Evolutionary conservation across 2,329 filamentous ascomycete genomes (phyloP).

Genomic region (Exutisphaerella laricina): DNA sequence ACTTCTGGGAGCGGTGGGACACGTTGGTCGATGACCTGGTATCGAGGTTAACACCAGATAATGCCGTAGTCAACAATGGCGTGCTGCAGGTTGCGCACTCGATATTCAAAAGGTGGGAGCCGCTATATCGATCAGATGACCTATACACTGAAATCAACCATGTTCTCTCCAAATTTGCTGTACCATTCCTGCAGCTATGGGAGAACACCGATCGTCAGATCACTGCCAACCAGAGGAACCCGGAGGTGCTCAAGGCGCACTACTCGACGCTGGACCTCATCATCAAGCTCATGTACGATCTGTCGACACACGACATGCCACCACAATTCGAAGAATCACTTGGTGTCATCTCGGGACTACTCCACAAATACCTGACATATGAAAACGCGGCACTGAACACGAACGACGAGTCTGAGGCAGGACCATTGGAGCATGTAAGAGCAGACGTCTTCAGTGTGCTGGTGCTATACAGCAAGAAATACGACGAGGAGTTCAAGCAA

Average conservation of each 20-base stretch:
- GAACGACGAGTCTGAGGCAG: constrained; percentile 83
- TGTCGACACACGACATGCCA: constrained; percentile 94
- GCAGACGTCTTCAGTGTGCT: constrained; percentile 89
- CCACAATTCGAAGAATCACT: constrained; percentile 92
- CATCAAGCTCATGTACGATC: constrained; percentile 88
- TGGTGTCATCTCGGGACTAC: constrained; percentile 64
- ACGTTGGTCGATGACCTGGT: constrained; percentile 93
- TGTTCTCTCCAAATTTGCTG: constrained; percentile 77
- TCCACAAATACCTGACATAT: constrained; percentile 92
- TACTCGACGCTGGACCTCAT: constrained; percentile 83
- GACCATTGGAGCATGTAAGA: constrained; percentile 78
- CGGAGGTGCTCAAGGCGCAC: constrained; percentile 66
- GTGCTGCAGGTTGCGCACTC: constrained; percentile 97
- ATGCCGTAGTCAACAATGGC: constrained; percentile 82
- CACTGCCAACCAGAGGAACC: constrained; percentile 68
- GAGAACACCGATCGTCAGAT: constrained; percentile 66
- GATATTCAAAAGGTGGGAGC: constrained; percentile 94
- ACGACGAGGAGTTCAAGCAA: constrained; percentile 83
- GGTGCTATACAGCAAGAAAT: constrained; percentile 88
- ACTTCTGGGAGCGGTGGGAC: constrained; percentile 95
- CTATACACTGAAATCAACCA: constrained; percentile 96
- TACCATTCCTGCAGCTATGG: constrained; percentile 75
- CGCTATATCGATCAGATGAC: constrained; percentile 85
- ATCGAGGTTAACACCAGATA: constrained; percentile 72
- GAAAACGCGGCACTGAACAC: constrained; percentile 76